A percentile compares a stretch with the other conserved stretches of the same genome.
These are phyloP conservation scores for Licmophora abbreviata DNA, from an alignment of 108 stramenopile species.

Conservation along the genomic window DNA sequence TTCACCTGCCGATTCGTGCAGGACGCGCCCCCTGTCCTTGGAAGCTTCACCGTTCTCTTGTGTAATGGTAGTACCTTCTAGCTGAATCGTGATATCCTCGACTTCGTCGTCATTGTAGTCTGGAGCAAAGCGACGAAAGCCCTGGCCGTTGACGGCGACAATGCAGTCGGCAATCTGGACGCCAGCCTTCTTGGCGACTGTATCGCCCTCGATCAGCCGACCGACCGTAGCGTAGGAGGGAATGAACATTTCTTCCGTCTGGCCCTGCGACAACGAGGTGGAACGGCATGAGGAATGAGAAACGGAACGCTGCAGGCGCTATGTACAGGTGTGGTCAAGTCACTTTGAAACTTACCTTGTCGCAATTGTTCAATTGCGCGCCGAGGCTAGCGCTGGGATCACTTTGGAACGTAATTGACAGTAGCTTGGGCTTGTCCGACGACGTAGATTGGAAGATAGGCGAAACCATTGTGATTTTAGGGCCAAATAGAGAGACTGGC, in stretches of 20 bases:
- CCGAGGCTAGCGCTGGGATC: constrained; percentile 63
- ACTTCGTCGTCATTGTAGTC: constrained; percentile 56
- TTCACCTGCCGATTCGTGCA: constrained; percentile 27
- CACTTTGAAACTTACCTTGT: constrained; percentile 34
- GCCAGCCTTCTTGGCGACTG: constrained; percentile 52
- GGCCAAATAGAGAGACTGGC: no score
- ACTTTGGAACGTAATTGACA: constrained; percentile 55
- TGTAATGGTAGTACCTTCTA: constrained; percentile 3
- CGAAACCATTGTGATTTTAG: no score
- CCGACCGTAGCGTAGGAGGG: constrained; percentile 65
- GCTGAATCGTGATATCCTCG: constrained; percentile 31
- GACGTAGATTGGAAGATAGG: constrained; percentile 52
- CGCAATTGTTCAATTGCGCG: constrained; percentile 54
- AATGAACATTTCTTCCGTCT: constrained; percentile 63
- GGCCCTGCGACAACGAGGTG: constrained; percentile 15
- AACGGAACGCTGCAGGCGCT: background rate
- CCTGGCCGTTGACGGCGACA: constrained; percentile 63
- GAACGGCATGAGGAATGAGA: background rate
- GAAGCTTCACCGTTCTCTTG: constrained; percentile 12
- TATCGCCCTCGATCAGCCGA: constrained; percentile 38
- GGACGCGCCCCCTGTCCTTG: constrained; percentile 14
- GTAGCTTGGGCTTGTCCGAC: constrained; percentile 42
- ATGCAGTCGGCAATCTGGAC: constrained; percentile 65
- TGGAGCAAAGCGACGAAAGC: constrained; percentile 70
- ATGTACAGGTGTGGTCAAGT: background rate